Evolutionary conservation across 768 basidiomycete species (phyloP).

Genomic region (Kwoniella sp.): DNA sequence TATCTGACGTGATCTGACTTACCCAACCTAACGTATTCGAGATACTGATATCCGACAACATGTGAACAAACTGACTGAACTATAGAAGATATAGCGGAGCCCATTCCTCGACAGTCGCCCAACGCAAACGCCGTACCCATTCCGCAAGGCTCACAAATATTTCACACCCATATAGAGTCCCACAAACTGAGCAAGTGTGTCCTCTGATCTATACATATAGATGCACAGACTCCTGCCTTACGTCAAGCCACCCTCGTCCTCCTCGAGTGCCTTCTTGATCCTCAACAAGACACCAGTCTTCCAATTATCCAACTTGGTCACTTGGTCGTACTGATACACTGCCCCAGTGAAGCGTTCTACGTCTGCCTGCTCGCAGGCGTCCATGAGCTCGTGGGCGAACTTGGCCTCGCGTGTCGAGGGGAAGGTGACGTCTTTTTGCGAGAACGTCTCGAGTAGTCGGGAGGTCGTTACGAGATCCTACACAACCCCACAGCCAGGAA

Average conservation of each 20-base stretch:
- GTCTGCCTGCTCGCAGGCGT: conserved; percentile 75
- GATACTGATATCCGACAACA: neutral
- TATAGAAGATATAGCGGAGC: neutral
- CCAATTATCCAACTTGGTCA: conserved; percentile 92
- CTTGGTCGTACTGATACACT: conserved; percentile 90
- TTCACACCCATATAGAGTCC: too few relatives aligned
- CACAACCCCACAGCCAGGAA: too few relatives aligned
- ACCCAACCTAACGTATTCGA: neutral
- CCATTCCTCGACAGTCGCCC: neutral
- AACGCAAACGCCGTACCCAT: neutral
- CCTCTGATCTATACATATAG: neutral
- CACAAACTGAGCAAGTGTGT: neutral
- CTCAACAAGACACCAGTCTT: conserved; percentile 88
- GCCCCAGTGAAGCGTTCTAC: conserved; percentile 74
- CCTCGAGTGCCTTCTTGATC: conserved; percentile 78
- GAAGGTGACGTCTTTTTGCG: conserved; percentile 81
- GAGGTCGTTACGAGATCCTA: conserved; percentile 83
- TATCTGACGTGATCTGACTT: neutral
- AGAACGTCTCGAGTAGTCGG: conserved; percentile 76
- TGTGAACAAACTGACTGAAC: neutral
- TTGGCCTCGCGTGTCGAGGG: conserved; percentile 86
- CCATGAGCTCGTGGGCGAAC: conserved; percentile 74
- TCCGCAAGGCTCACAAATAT: too few relatives aligned
- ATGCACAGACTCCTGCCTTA: conserved; percentile 31
- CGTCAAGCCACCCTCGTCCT: conserved; percentile 60